Conservation (phyloP, 1,284 basidiomycete species). For the Irpex sp. region DNA sequence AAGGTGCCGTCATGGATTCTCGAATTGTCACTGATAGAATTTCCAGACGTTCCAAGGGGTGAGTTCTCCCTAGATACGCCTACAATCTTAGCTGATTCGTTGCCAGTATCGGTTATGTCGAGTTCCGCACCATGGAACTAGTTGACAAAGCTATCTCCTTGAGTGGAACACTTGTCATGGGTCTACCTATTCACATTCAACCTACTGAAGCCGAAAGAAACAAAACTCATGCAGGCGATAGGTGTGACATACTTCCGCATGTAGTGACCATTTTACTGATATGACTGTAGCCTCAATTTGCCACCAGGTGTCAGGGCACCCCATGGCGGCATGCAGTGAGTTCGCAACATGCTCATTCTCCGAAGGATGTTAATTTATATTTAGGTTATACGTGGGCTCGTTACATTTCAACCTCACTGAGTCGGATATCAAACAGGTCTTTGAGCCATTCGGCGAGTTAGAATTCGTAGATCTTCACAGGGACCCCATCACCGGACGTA, state of each 20-base stretch:
- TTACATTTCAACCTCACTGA: conserved; percentile 95
- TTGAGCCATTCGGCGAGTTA: conserved; percentile 96
- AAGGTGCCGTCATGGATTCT: conserved; percentile 90
- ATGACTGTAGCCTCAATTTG: conserved; percentile 65
- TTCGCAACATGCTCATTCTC: conserved; percentile 17
- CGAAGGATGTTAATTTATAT: background rate
- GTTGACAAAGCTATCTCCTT: conserved; percentile 89
- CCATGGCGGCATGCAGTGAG: conserved; percentile 77
- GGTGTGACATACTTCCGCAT: conserved; percentile 40
- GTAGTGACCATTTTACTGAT: background rate
- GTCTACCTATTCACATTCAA: conserved; percentile 94
- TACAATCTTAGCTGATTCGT: conserved; percentile 11
- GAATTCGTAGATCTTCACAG: conserved; percentile 98
- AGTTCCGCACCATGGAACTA: conserved; percentile 86
- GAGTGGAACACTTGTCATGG: conserved; percentile 95
- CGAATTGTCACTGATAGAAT: conserved; percentile 93
- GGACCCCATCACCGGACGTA: conserved; percentile 89
- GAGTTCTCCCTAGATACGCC: conserved; percentile 21
- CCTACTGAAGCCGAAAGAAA: conserved; percentile 96
- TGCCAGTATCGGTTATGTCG: conserved; percentile 91
- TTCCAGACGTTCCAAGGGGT: conserved; percentile 95
- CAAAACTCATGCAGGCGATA: conserved; percentile 79
- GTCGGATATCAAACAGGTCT: conserved; percentile 96
- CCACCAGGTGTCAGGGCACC: conserved; percentile 73
- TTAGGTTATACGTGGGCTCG: conserved; percentile 92